phyloP scores from a whole-genome alignment of 805 yeast genomes.

The Saturnispora diversa region DNA sequence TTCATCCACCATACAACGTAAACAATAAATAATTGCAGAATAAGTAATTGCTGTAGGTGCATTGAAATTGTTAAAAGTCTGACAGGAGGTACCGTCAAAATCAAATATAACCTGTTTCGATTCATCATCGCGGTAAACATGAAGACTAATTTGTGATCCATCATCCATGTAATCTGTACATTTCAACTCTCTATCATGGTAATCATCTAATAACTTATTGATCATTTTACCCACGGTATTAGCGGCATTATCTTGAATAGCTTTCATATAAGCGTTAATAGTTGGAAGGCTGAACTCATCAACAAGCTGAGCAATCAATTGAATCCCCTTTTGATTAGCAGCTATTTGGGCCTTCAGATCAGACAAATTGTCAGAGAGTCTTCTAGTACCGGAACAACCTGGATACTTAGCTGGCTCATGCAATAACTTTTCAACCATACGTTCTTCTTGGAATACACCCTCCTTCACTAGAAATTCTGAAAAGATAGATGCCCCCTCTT shows the following conservation, averaged over 20 bases:
- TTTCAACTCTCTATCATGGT: constrained; percentile 32
- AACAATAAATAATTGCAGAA: constrained; percentile 81
- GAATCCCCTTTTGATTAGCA: constrained; percentile 81
- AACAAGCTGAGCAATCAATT: constrained; percentile 50
- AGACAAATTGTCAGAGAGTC: constrained; percentile 73
- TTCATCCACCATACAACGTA: constrained; percentile 75
- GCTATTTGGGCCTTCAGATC: constrained; percentile 83
- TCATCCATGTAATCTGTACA: constrained; percentile 73
- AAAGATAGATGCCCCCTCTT: constrained; percentile 86
- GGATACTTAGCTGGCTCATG: constrained; percentile 73
- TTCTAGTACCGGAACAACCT: constrained; percentile 85
- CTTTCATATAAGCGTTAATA: constrained; percentile 68
- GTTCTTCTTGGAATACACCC: constrained; percentile 70
- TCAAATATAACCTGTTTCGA: constrained; percentile 64
- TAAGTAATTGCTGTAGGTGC: constrained; percentile 88
- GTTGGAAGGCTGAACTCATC: constrained; percentile 52
- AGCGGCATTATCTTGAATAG: constrained; percentile 75
- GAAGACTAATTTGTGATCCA: constrained; percentile 57
- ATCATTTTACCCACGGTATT: constrained; percentile 54
- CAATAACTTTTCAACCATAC: constrained; percentile 49
- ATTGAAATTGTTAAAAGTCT: constrained; percentile 81
- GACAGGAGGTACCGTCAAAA: constrained; percentile 80
- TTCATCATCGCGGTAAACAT: constrained; percentile 38
- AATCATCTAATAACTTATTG: constrained; percentile 36
- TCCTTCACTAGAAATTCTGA: constrained; percentile 65